Evolutionary conservation across 805 yeast species (phyloP).

Genomic region (Zygosaccharomyces bisporus): DNA sequence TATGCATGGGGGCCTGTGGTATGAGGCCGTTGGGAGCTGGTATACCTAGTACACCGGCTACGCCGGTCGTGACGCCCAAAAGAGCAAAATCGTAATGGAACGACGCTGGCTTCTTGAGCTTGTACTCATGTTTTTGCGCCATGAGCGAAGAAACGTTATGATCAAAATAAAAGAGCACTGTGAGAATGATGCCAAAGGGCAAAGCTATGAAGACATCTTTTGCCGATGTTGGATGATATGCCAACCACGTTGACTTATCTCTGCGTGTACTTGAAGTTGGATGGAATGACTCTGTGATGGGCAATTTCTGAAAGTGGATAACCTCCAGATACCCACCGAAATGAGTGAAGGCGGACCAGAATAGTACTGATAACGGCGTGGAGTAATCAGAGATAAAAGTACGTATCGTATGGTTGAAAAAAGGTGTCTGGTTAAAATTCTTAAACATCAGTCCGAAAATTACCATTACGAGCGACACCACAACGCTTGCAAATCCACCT

Average conservation of each 20-base stretch:
- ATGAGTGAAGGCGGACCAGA: constrained; percentile 90
- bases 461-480: constrained; percentile 70
- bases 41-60: constrained; percentile 81
- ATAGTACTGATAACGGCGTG: constrained; percentile 75
- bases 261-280: constrained; percentile 52
- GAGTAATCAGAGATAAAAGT: constrained; percentile 82
- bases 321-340: constrained; percentile 73
- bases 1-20: constrained; percentile 96
- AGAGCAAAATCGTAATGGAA: constrained; percentile 91
- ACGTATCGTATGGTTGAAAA: constrained; percentile 57
- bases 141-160: constrained; percentile 92
- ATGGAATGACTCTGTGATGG: constrained; percentile 64
- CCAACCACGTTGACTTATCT: constrained; percentile 39
- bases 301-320: constrained; percentile 58
- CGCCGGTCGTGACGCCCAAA: constrained; percentile 80
- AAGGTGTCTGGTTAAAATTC: constrained; percentile 46
- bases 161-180: constrained; percentile 86
- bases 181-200: constrained; percentile 85
- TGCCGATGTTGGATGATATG: constrained; percentile 44
- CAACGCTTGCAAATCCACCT: constrained; percentile 70
- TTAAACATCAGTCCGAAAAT: constrained; percentile 73
- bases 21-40: constrained; percentile 97
- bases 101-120: constrained; percentile 77
- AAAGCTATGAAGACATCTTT: constrained; percentile 82
- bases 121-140: constrained; percentile 81